Conservation (phyloP, 176 grass and related monocot genomes). For the Oryza officinalis region DNA sequence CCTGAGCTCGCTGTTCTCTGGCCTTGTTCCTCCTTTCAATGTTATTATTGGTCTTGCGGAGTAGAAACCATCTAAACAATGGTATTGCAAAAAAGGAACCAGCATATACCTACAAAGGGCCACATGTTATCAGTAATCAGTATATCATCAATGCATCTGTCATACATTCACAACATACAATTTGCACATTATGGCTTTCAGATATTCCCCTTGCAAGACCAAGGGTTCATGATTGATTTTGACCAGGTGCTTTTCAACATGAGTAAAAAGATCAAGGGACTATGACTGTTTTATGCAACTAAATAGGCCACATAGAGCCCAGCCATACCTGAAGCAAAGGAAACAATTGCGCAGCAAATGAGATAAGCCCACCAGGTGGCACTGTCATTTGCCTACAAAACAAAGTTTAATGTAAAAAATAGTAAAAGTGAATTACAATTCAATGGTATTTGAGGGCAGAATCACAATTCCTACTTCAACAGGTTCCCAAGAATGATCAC, state of each 20-base stretch:
- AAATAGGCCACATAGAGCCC: conserved; percentile 20
- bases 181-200: conserved; percentile 31
- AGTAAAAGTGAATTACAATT: conserved; percentile 29
- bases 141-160: conserved; percentile 37
- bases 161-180: not conserved
- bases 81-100: conserved; percentile 92
- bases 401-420: conserved; percentile 36
- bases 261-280: conserved; percentile 1
- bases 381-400: conserved; percentile 77
- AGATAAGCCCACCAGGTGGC: conserved; percentile 70
- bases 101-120: conserved; percentile 75
- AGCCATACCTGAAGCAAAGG: conserved; percentile 81
- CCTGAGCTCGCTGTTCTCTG: conserved; percentile 67
- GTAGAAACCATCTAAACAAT: conserved; percentile 75
- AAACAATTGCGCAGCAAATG: conserved; percentile 76
- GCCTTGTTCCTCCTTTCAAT: conserved; percentile 82
- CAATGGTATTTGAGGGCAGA: conserved; percentile 24
- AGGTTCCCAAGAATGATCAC: conserved; percentile 86
- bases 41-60: conserved; percentile 65
- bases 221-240: conserved; percentile 33
- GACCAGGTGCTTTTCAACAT: not conserved
- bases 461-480: conserved; percentile 67
- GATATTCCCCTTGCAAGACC: conserved; percentile 5
- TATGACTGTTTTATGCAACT: conserved; percentile 1
- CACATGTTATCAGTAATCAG: conserved; percentile 17